Base-by-base conservation (phyloP, 2,329 filamentous ascomycete genomes). In the Cladosporium phlei region DNA sequence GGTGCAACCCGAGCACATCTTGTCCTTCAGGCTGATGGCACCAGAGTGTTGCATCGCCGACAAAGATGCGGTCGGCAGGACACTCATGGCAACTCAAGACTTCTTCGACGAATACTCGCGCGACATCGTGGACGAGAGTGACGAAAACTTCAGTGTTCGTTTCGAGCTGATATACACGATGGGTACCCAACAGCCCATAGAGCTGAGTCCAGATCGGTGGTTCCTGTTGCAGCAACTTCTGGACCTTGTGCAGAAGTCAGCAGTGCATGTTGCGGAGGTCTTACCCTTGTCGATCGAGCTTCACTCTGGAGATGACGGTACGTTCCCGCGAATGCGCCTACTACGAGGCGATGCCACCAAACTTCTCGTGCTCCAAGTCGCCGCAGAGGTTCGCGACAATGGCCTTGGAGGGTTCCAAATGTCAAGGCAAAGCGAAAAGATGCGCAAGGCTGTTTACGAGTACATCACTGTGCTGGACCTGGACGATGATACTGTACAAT, bases 21-120 rank as follows among this genome's bases (percentile, higher is more conserved):
- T 86, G 5, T 86, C 82, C 0, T 84, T 83, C 60, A 78, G 76
- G 55, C 66, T 86, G 2, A 80, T 79, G 49, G 79, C 79, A 0
- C 56, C 79, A 1, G 79, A 85, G 52, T 70, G 72, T 2, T 58
- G 84, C 0, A 70, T 73, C 0, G 75, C 82, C 37, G 60, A 62
- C 1, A 62, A 69, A 2, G 45, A 69, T 0, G 43, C 59, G 0
- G 64, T 74, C 25, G 74, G 76, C 0, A 58, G 53, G 0, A 55
- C 53, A 1, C 78, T 85, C 71, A 64, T 82, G 2, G 58, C 62
- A 0, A 68, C 71, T 0, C 77, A 83, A 21, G 48, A 59, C 0
- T 78, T 74, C 67, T 58, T 85, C 5, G 65, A 75, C 2, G 48
- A 50, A 0, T 56, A 66, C 2, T 76, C 71, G 2, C 71, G 82